Evolutionary conservation across 306 rosid genomes (phyloP), one percentile per base, ranked within the genome.

Genomic region (cucumber (Cucumis sativus)): DNA sequence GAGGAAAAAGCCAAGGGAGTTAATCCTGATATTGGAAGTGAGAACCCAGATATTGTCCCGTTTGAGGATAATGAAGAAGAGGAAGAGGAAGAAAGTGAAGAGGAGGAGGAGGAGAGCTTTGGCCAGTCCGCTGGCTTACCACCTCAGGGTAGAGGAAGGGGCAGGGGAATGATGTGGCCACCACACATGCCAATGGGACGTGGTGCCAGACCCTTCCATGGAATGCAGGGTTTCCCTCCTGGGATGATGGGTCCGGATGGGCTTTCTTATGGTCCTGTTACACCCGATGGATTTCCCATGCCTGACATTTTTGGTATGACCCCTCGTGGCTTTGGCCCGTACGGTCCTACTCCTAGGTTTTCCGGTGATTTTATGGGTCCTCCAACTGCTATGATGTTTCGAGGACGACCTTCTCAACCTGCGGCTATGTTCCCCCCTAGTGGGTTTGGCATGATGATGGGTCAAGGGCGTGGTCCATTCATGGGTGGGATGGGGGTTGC

Each of bases 1-100:
- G 99, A 96, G 83, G 99, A 96, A 80, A 96, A 96, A 74, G 99
- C 99, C 9, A 92, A 92, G 89, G 99, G 99, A 82, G 98, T 96
- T 56, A 86, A 91, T 85, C 96, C 97, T 23, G 96, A 89, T 51
- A 88, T 86, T 60, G 91, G 93, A 78, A 96, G 89, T 67, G 97
- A 92, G 74, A 96, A 96, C 83, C 99, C 99, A 33, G 99, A 92
- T 73, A 96, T 96, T 56, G 97, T 96, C 56, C 99, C 99, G 79
- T 96, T 96, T 64, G 99, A 96, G 88, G 99, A 96, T 91, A 92
- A 96, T 30, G 99, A 96, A 86, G 99, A 96, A 72, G 99, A 96
- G 88, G 99, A 96, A 86, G 99, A 96, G 82, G 98, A 96, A 77
- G 99, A 96, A 82, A 96, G 99, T 77, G 99, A 96, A 23, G 99